Base-by-base conservation (phyloP, 139 green algal species). In the Chlamydomonas schloesseri region DNA sequence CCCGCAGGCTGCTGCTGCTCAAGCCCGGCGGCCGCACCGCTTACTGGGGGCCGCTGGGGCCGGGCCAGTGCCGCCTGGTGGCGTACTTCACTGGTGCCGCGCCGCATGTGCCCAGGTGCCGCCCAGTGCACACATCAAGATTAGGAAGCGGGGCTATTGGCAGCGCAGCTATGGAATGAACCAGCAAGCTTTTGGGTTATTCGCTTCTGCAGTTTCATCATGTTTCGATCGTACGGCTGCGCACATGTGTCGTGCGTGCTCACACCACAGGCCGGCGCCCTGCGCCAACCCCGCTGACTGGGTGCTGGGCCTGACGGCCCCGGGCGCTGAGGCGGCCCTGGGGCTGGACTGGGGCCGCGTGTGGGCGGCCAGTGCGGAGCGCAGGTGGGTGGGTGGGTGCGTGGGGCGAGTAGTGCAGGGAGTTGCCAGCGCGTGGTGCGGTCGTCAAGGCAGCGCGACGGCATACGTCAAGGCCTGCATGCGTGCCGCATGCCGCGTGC, bases 1-100 rank as follows among this genome's bases (percentile, higher is more conserved):
- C 33, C 70, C 74, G 42, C 42, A 81, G 74, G 37, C 90, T 98
- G 74, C 86, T 97, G 73, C 89, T 97, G 55, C 79, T 97, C 13
- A 91, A 95, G 82, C 88, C 91, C n/a, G 95, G 95, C 20, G 95
- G 94, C 34, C 73, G 90, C 57, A 82, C 94, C 57, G 94, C 94
- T 15, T 98, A 96, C 88, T 96, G 95, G 87, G 96, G 96, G 2
- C 73, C 87, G 10, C 82, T 98, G 73, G 96, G 96, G 42, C 6
- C 62, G 17, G 87, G 94, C 69, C 71, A 83, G 55, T 28, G 34
- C 31, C 20, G 84, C 18, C 92, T 98, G 46, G 89, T 97, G 15
- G 55, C 75, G 1, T 97, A 97, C 88, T 57, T 91, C 60, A 42
- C 37, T 68, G 31, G 84, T 87, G 14, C 87, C 9, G 42, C 79